Evolutionary conservation across 805 yeast genomes (phyloP).

Genomic region (Schwanniomyces polymorphus): DNA sequence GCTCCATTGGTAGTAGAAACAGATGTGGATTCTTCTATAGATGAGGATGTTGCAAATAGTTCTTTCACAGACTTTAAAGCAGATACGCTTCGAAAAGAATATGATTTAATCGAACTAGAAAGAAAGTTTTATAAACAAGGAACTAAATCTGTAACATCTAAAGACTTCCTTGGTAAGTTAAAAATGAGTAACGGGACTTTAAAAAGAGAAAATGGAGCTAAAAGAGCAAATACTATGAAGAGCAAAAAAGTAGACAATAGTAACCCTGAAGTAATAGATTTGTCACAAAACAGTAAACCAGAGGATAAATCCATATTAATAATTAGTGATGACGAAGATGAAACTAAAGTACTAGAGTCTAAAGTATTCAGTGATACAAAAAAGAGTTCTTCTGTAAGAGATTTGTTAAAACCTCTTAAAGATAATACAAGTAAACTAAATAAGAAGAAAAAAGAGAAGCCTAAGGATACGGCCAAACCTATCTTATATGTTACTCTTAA

Average conservation of each 20-base stretch:
- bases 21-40: not conserved
- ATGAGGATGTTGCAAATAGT: not conserved
- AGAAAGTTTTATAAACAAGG: slow-evolving; percentile 16
- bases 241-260: not conserved
- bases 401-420: slow-evolving; percentile 53
- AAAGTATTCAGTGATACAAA: slow-evolving; percentile 16
- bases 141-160: slow-evolving; percentile 15
- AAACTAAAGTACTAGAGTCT: slow-evolving; percentile 12
- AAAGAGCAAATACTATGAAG: not conserved
- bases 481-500: slow-evolving; percentile 19
- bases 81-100: slow-evolving; percentile 12
- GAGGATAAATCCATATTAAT: not conserved
- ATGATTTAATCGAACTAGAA: slow-evolving; percentile 21
- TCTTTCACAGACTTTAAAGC: slow-evolving; percentile 9
- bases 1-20: not conserved
- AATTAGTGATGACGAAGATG: not conserved
- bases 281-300: not conserved
- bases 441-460: not conserved
- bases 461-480: not conserved
- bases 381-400: slow-evolving; percentile 31
- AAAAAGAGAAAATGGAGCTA: not conserved
- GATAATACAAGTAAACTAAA: slow-evolving; percentile 1
- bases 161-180: slow-evolving; percentile 13
- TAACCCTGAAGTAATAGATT: not conserved
- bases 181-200: not conserved